Evolutionary conservation across 345 rosid genomes (phyloP), one percentile per base, ranked within the genome.

Genomic region (Raphanus raphanistrum): DNA sequence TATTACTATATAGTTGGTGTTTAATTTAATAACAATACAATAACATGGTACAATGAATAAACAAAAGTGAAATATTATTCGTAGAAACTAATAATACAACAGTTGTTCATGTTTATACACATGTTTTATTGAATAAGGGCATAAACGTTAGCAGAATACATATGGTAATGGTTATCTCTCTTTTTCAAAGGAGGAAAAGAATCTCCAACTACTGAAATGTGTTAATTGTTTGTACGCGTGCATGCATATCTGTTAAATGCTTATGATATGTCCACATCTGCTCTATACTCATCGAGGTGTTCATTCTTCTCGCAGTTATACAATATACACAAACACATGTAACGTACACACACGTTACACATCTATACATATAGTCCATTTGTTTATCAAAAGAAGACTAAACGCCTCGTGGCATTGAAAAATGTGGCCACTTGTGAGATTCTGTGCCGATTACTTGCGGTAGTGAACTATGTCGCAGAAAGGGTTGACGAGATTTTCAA

Each of bases 361-460:
- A 63, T 52, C 7, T 63, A 33, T 38, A 50, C 52, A 59, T 25
- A 43, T 32, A 41, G 4, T 55, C 35, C 58, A 57, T 41, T 25
- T 27, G 32, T 63, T 38, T 64, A 35, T 60, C 15, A 26, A 55
- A 72, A 3, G 10, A 31, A n/a, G 9, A 66, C 10, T 15, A 32
- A n/a, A 3, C 8, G 82, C 36, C 72, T 69, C 68, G 76, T 69
- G 79, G 65, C 12, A 5, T 2, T 33, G 0, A 60, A 5, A 4
- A 55, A 54, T 36, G 52, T 16, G 5, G 71, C 70, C 79, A 80
- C 57, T 80, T 70, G 79, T 74, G 82, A 63, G 55, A 74, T 69
- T 74, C 72, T 74, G 79, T 79, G 70, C 82, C 75, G 31, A 55
- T 79, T 69, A 57, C 82, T 74, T 80, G 82, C 70, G 60, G 71